Percentiles rank a stretch among this genome's conserved stretches.
Conservation (phyloP, 2,329 filamentous ascomycete genomes). For the Curvularia sp. region DNA sequence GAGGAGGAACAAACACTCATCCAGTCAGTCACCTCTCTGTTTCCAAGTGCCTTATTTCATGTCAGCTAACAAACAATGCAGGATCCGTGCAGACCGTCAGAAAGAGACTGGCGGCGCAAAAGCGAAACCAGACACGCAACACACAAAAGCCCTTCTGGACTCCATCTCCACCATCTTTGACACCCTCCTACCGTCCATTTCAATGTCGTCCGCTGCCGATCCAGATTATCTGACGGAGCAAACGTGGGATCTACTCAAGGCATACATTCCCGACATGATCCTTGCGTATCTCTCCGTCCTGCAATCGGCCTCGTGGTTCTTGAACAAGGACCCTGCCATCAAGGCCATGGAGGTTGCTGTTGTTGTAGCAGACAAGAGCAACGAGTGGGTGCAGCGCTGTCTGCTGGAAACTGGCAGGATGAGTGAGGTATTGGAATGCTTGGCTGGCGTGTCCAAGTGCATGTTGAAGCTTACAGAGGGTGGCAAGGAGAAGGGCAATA, state of each 20-base stretch:
- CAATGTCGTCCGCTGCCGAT: conserved; percentile 9
- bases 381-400: conserved; percentile 45
- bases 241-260: conserved; percentile 67
- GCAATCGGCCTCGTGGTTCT: conserved; percentile 76
- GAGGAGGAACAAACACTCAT: conserved; percentile 52
- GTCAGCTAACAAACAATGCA: conserved; percentile 17
- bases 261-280: conserved; percentile 85
- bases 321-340: conserved; percentile 78
- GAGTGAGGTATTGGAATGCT: conserved; percentile 60
- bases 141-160: conserved; percentile 51
- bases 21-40: conserved; percentile 27
- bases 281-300: conserved; percentile 83
- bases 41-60: neutral
- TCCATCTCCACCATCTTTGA: conserved; percentile 51
- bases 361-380: conserved; percentile 64
- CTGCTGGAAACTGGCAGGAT: conserved; percentile 54
- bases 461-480: conserved; percentile 62
- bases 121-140: conserved; percentile 35
- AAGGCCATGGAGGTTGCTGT: conserved; percentile 88
- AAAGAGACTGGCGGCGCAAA: conserved; percentile 16
- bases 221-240: conserved; percentile 12
- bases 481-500: conserved; percentile 50
- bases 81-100: conserved; percentile 20
- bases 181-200: conserved; percentile 41
- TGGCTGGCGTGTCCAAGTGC: conserved; percentile 79